Percentiles rank a stretch among this genome's conserved stretches.
Conservation (phyloP, 2,329 filamentous ascomycete species). For the Ophiocordyceps sinensis region DNA sequence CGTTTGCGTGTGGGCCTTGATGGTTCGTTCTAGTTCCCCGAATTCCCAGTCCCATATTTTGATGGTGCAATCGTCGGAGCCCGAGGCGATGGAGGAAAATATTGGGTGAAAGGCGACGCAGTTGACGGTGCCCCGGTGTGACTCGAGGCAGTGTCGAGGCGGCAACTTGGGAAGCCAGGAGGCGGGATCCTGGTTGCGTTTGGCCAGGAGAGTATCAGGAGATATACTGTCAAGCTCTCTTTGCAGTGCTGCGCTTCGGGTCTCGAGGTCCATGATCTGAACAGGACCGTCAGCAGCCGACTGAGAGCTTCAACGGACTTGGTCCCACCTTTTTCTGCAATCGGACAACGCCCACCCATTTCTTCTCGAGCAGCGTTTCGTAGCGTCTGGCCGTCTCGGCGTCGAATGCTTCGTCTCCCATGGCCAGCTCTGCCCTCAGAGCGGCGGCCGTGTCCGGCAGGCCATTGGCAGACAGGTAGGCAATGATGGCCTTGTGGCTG, state of each 20-base stretch:
- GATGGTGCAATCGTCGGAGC: conserved; percentile 83
- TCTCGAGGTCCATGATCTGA: conserved; percentile 86
- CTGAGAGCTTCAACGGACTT: conserved; percentile 18
- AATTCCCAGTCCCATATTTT: conserved; percentile 97
- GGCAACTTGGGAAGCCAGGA: conserved; percentile 79
- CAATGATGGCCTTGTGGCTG: conserved; percentile 83
- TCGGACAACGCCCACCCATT: conserved; percentile 94
- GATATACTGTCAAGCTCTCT: conserved; percentile 68
- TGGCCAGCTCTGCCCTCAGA: conserved; percentile 59
- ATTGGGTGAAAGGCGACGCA: conserved; percentile 86
- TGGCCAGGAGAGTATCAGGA: conserved; percentile 42
- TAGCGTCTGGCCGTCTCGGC: conserved; percentile 84
- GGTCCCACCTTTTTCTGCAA: conserved; percentile 69
- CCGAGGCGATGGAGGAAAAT: conserved; percentile 80
- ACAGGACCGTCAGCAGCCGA: not conserved
- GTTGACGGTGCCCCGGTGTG: conserved; percentile 66
- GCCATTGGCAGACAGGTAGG: conserved; percentile 63
- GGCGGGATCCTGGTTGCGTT: conserved; percentile 67
- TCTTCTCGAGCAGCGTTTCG: conserved; percentile 86
- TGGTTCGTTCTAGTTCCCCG: conserved; percentile 74
- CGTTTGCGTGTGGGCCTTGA: conserved; percentile 83
- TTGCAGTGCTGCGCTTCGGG: conserved; percentile 57
- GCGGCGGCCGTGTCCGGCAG: conserved; percentile 42
- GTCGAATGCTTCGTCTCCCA: conserved; percentile 59
- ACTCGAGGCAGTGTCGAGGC: conserved; percentile 68